Evolutionary conservation across 164 flowering plant genomes (phyloP), one percentile per base, ranked within the genome.

Genomic region (Santalum album): DNA sequence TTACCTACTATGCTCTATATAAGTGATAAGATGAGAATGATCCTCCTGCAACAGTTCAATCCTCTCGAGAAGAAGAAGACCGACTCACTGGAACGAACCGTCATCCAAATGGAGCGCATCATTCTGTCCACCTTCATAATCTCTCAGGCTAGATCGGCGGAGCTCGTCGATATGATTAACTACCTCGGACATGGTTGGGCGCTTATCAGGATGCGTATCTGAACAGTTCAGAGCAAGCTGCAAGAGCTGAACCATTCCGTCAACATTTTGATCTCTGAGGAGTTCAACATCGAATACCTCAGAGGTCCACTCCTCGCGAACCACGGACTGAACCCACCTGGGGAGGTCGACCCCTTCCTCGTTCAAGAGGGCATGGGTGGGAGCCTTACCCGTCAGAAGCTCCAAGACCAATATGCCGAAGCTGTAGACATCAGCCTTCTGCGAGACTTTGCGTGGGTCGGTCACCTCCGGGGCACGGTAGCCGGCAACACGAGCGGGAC

Each of bases 281-380:
- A 90, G 89, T 74, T 90, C 94, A 1, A 71, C 61, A 54, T 90
- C 97, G 51, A 90, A 87, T 25, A 90, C 90, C 76, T 87, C 87
- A 0, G 87, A 53, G 0, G 84, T 73, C 92, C 90, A 90, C 55
- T 87, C 90, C 42, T 90, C 96, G 20, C 74, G 70, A 12, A 84
- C 87, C 21, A 90, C 86, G 0, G 96, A 85, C 40, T 80, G 90
- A 18, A 87, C 97, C 97, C 97, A 90, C 49, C 91, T 73, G 2
- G 97, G 97, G 7, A 87, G 82, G 62, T 90, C 96, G 0, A 87
- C 94, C 2, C 90, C 97, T 29, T 85, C 97, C 64, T 85, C 97
- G 24, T 83, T 81, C 53, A 80, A 23, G 25, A 72, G 52, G 24
- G 90, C 57, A 38, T 90, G 89, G 0, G 83, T 78, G 0, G 96